Percentiles rank a stretch among this genome's conserved stretches.
These are phyloP conservation scores for Strobilomyces dryophilus DNA, from an alignment of 768 basidiomycete species.

Conservation along the genomic window DNA sequence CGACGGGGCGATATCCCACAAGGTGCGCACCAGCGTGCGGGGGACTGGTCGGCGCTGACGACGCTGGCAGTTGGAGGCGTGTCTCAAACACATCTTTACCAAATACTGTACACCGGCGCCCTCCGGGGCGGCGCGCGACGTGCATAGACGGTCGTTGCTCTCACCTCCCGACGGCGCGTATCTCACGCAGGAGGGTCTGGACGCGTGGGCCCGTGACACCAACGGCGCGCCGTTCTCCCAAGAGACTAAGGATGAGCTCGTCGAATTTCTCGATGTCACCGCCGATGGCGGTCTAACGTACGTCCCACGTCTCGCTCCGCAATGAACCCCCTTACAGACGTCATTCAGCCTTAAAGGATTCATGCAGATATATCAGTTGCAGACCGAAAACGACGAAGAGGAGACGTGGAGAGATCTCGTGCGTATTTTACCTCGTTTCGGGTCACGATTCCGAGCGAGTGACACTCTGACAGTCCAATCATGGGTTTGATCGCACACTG, in stretches of 20 bases:
- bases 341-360: constrained; percentile 67
- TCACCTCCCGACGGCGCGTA: constrained; percentile 51
- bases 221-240: constrained; percentile 78
- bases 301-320: constrained; percentile 23
- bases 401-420: constrained; percentile 85
- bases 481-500: constrained; percentile 71
- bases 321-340: neutral
- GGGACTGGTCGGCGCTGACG: neutral
- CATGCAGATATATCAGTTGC: constrained; percentile 79
- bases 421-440: constrained; percentile 22
- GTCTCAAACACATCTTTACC: constrained; percentile 72
- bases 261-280: constrained; percentile 71
- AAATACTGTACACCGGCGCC: constrained; percentile 62
- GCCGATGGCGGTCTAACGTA: constrained; percentile 72
- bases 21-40: constrained; percentile 37
- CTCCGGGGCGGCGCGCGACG: constrained; percentile 17
- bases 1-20: constrained; percentile 62
- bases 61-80: constrained; percentile 52
- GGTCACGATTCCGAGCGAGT: constrained; percentile 2
- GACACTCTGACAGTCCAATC: constrained; percentile 48
- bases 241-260: constrained; percentile 74
- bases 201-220: constrained; percentile 74
- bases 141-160: constrained; percentile 32
- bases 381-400: constrained; percentile 79
- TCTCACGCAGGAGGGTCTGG: constrained; percentile 57